Percentiles rank a stretch among this genome's conserved stretches.
These are phyloP conservation scores for Leucocoprinus leucothites DNA, from an alignment of 768 basidiomycete species.

Conservation along the genomic window DNA sequence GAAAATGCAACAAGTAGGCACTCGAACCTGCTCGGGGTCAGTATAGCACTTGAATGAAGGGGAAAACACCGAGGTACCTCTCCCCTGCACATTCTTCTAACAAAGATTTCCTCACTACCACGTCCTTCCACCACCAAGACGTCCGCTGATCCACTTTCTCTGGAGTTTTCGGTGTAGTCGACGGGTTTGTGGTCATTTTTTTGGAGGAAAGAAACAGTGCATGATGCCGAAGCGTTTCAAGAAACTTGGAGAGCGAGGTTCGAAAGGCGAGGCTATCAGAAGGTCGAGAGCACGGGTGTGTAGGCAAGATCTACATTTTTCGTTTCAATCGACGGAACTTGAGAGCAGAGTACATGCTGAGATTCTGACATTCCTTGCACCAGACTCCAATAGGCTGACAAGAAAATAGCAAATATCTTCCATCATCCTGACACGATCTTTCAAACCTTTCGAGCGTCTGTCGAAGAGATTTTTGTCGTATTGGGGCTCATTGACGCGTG, in stretches of 20 bases:
- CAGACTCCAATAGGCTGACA: conserved; percentile 39
- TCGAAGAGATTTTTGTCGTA: conserved; percentile 51
- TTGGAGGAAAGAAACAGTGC: conserved; percentile 29
- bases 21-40: conserved; percentile 39
- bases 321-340: background rate
- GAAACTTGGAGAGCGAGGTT: conserved; percentile 46
- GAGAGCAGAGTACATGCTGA: conserved; percentile 2
- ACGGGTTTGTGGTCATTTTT: conserved; percentile 9
- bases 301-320: conserved; percentile 37
- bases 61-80: conserved; percentile 26
- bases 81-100: conserved; percentile 54
- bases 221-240: conserved; percentile 43
- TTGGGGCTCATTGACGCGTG: conserved; percentile 41
- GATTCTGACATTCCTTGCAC: conserved; percentile 25
- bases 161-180: conserved; percentile 16
- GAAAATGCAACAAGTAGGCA: conserved; percentile 48
- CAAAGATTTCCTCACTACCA: conserved; percentile 51
- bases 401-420: conserved; percentile 52
- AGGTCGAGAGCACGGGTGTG: conserved; percentile 52
- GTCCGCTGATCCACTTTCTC: conserved; percentile 12
- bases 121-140: conserved; percentile 56
- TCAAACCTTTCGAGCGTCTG: conserved; percentile 38
- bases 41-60: background rate
- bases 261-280: conserved; percentile 50
- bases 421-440: conserved; percentile 48